Percentiles rank a stretch among this genome's conserved stretches.
These are phyloP conservation scores for Trichaptum fuscoviolaceum DNA, from an alignment of 768 basidiomycete species.

Conservation along the genomic window DNA sequence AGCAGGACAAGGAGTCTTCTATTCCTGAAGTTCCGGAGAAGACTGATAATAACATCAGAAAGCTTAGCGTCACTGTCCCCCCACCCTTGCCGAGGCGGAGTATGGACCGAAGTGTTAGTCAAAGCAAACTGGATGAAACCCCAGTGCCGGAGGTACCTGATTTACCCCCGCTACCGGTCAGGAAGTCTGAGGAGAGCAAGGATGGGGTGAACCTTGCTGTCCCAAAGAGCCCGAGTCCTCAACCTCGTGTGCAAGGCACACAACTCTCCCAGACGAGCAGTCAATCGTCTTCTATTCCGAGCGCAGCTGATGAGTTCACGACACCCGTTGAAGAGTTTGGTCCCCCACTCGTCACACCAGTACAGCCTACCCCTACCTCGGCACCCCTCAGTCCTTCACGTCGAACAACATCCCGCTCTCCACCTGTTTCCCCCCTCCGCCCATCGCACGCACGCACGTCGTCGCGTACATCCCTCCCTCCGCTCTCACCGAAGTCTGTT, in stretches of 20 bases:
- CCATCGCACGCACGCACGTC: constrained; percentile 11
- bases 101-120: constrained; percentile 27
- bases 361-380: neutral
- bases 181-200: neutral
- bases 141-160: neutral
- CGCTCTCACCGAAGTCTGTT: constrained; percentile 18
- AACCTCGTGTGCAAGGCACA: neutral
- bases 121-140: neutral
- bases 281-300: constrained; percentile 1
- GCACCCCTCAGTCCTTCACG: neutral
- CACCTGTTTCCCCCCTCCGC: constrained; percentile 2
- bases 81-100: constrained; percentile 47
- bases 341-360: neutral
- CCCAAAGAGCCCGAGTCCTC: neutral
- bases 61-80: constrained; percentile 20
- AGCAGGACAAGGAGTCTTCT: constrained; percentile 18
- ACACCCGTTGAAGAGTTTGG: constrained; percentile 1
- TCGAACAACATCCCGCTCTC: neutral
- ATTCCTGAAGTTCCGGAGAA: constrained; percentile 8
- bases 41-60: constrained; percentile 12
- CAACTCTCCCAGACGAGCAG: neutral
- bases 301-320: neutral
- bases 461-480: constrained; percentile 5
- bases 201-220: neutral
- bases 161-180: neutral